Base-by-base conservation (phyloP, 805 yeast genomes). In the Candida andamanensis region DNA sequence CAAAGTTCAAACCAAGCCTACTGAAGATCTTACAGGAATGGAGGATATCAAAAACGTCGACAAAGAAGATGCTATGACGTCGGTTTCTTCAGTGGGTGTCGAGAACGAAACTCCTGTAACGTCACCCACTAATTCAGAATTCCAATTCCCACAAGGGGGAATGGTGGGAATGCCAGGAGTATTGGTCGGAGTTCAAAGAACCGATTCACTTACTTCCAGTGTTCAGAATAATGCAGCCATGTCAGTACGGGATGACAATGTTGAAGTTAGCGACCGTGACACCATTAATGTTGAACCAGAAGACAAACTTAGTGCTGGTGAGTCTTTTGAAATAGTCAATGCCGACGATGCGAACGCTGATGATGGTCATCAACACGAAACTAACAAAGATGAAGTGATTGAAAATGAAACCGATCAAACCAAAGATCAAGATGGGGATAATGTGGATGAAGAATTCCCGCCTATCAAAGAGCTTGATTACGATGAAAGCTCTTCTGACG, bases 141-240 rank as follows among this genome's bases (percentile, higher is more conserved):
- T 61, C 54, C 67, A 64, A 33, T 66, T 63, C 41, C 54, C 61
- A 11, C 67, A 62, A 40, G 68, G 65, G 11, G 63, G 66, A 4
- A 46, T 63, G 56, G 63, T 57, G 3, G 69, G 69, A 2, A 59
- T 65, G 61, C 47, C 52, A 15, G 67, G 70, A n/a, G 69, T 54
- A 4, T 49, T 62, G 29, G 61, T 60, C 11, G 68, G 68, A 6
- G 67, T 65, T 5, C 66, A 76, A 69, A 36, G 92, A 46, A 84
- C 94, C 2, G 83, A 80, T 37, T 84, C 95, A 0, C 74, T 83
- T 24, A 84, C 96, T 0, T 86, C 96, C 0, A 84, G 95, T 26
- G 94, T 87, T 20, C 90, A 83, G 47, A 89, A 89, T 59, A 87
- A 90, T 54, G 86, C 97, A 2, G 89, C 97, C 0, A 75, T 78